Base-by-base conservation (phyloP, 768 basidiomycete genomes). In the Rhizopogon rudus region DNA sequence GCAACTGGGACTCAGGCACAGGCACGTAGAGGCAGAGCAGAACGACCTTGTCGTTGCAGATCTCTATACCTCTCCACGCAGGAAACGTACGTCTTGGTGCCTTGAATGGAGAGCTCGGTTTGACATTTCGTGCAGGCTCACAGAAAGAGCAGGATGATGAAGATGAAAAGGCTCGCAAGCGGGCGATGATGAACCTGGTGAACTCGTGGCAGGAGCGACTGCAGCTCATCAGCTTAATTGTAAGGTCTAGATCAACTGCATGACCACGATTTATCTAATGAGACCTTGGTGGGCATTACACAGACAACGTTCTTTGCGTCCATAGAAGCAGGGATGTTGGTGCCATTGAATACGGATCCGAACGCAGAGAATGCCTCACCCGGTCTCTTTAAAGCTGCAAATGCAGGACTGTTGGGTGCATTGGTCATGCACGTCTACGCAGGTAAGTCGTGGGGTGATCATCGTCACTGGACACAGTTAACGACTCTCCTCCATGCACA, bases 241-340 rank as follows among this genome's bases (percentile, higher is more conserved):
- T 82, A 44, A 61, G 81, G 70, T 28, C 29, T 16, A 53, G n/a
- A 0, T 13, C 17, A 10, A 37, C 5, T 9, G 16, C 9, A 9
- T 25, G 48, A 16, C 9, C 16, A 8, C 3, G 13, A 37, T 37
- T 25, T 8, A 22, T 6, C 22, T 49, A 8, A 49, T 37, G 35
- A 22, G n/a, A 29, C 3, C n/a, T 20, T 2, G 16, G 3, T 37
- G 9, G 14, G 37, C 5, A 16, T 51, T 14, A 6, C n/a, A 14
- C 55, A 84, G 82, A 81, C 82, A 0, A 84, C 82, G 0, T 84
- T 84, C 65, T 84, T 84, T 53, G 83, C 82, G 1, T 77, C 82
- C 0, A 79, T 75, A 17, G 82, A 84, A 63, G 77, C 80, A 0
- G 78, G 76, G 22, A 68, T 84, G 64, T 67, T 84, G 7, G 73